phyloP scores from a whole-genome alignment of 768 basidiomycete genomes.

The Lenzites betulinus region DNA sequence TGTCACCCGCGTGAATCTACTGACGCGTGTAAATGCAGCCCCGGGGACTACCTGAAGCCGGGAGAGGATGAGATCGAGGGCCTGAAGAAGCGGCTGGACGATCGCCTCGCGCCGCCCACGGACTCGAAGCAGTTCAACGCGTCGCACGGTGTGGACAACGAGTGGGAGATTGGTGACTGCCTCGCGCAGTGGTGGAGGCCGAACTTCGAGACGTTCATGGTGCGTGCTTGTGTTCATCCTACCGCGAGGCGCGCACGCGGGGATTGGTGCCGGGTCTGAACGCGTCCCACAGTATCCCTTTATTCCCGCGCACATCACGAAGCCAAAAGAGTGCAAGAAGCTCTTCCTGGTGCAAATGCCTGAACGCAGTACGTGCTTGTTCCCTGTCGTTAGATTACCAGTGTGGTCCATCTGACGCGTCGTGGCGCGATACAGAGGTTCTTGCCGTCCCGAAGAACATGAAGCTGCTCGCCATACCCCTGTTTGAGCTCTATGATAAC shows the following conservation, averaged over 20 bases:
- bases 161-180: slow-evolving; percentile 97
- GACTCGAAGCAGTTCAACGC: slow-evolving; percentile 76
- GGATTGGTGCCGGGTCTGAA: neutral
- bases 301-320: slow-evolving; percentile 92
- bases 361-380: slow-evolving; percentile 70
- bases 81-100: slow-evolving; percentile 85
- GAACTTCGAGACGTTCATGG: slow-evolving; percentile 99
- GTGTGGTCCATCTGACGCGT: neutral
- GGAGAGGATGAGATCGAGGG: slow-evolving; percentile 93
- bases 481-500: slow-evolving; percentile 98
- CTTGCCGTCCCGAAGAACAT: slow-evolving; percentile 98
- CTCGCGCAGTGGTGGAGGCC: slow-evolving; percentile 99
- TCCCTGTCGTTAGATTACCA: neutral
- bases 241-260: neutral
- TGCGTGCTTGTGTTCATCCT: slow-evolving; percentile 43
- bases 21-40: slow-evolving; percentile 45
- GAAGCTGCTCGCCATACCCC: slow-evolving; percentile 95
- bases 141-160: slow-evolving; percentile 76
- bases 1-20: neutral
- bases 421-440: slow-evolving; percentile 58
- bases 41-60: slow-evolving; percentile 98
- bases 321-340: slow-evolving; percentile 98
- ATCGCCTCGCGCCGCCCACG: slow-evolving; percentile 80
- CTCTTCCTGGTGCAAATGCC: slow-evolving; percentile 96
- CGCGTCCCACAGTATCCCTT: slow-evolving; percentile 75